phyloP scores from a whole-genome alignment of 2,329 filamentous ascomycete species.

The Hymenoscyphus linearis region DNA sequence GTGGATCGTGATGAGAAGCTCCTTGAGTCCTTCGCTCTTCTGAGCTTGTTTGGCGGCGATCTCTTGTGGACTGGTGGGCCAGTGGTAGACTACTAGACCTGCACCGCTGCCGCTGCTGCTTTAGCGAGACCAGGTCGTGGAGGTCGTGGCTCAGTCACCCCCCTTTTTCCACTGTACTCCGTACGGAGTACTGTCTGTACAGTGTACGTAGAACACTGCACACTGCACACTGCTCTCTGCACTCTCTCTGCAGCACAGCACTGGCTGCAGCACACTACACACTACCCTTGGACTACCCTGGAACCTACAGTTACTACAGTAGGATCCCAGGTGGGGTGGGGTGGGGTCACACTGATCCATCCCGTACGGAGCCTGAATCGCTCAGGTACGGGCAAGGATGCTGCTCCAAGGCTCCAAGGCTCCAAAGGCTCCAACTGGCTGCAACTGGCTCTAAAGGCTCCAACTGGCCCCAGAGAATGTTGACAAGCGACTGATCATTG shows the following conservation, averaged over 20 bases:
- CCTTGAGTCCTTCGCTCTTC: not conserved
- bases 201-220: no score
- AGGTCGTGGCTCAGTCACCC: slow-evolving; percentile 9
- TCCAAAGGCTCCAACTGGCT: no score
- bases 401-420: not conserved
- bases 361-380: slow-evolving; percentile 1
- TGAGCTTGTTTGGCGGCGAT: not conserved
- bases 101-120: not conserved
- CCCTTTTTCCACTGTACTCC: not conserved
- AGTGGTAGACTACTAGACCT: no score
- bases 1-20: not conserved
- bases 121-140: slow-evolving; percentile 2
- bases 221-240: no score
- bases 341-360: slow-evolving; percentile 11
- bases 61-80: not conserved
- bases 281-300: no score
- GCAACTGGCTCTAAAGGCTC: not conserved
- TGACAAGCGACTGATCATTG: not conserved
- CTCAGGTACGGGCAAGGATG: slow-evolving; percentile 23
- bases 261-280: slow-evolving; percentile 6
- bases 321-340: not conserved
- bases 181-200: no score
- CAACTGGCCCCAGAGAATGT: not conserved
- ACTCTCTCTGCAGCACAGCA: slow-evolving; percentile 11
- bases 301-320: no score